These are phyloP conservation scores for Arxiozyma heterogenica DNA, from an alignment of 1,139 yeast genomes.

Conservation along the genomic window DNA sequence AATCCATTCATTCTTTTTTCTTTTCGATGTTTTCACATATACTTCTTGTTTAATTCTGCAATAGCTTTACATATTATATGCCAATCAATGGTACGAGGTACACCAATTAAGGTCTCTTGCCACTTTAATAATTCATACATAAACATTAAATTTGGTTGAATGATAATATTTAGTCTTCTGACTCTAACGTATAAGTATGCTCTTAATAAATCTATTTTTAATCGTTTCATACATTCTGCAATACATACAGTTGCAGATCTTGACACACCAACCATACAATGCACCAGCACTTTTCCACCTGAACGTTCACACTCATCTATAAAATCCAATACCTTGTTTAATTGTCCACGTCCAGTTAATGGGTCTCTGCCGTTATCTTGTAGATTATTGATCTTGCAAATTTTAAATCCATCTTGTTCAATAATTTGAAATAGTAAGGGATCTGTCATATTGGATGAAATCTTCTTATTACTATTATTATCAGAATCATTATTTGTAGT, in stretches of 20 bases:
- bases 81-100: conserved; percentile 54
- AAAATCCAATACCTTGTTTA: conserved; percentile 37
- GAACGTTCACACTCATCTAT: conserved; percentile 35
- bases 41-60: conserved; percentile 52
- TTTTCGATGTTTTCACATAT: conserved; percentile 17
- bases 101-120: conserved; percentile 43
- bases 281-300: conserved; percentile 55
- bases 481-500: not conserved
- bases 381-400: conserved; percentile 34
- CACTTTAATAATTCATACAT: conserved; percentile 77
- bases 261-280: conserved; percentile 88
- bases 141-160: conserved; percentile 80
- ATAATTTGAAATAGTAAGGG: conserved; percentile 14
- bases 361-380: conserved; percentile 48
- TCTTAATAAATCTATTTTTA: conserved; percentile 53
- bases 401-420: conserved; percentile 29
- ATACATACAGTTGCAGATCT: conserved; percentile 85
- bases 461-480: not conserved
- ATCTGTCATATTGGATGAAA: not conserved
- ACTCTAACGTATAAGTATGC: conserved; percentile 79
- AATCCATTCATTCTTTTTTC: not conserved
- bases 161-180: conserved; percentile 74
- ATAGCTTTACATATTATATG: conserved; percentile 81
- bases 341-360: conserved; percentile 36
- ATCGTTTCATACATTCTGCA: conserved; percentile 77